Conservation (phyloP, 768 basidiomycete species). For the Russula abietina region DNA sequence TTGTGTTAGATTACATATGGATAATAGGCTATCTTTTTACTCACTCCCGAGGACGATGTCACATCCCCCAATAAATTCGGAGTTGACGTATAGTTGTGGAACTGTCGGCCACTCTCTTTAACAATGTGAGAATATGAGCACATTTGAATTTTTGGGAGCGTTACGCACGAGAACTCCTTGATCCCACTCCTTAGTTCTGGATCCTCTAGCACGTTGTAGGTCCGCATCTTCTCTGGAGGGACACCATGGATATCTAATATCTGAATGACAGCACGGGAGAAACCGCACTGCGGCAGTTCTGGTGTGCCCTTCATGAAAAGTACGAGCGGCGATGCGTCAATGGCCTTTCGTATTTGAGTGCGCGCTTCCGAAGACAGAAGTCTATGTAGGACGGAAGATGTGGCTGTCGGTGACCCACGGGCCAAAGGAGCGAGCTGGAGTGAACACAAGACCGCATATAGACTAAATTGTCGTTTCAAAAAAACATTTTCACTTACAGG, state of each 20-base stretch:
- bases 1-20: neutral
- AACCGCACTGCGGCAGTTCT: slow-evolving; percentile 82
- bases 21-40: slow-evolving; percentile 33
- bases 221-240: slow-evolving; percentile 70
- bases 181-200: slow-evolving; percentile 75
- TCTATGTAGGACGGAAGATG: slow-evolving; percentile 35
- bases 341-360: slow-evolving; percentile 62
- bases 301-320: slow-evolving; percentile 99
- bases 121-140: slow-evolving; percentile 3
- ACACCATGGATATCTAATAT: slow-evolving; percentile 83
- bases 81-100: slow-evolving; percentile 90
- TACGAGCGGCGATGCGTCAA: slow-evolving; percentile 73
- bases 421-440: slow-evolving; percentile 16
- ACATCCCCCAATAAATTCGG: slow-evolving; percentile 95
- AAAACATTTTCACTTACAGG: neutral
- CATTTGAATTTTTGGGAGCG: neutral
- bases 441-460: neutral
- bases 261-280: slow-evolving; percentile 91
- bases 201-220: slow-evolving; percentile 88
- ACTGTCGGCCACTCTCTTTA: slow-evolving; percentile 95
- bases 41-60: slow-evolving; percentile 88
- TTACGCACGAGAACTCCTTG: slow-evolving; percentile 92
- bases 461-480: neutral
- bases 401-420: slow-evolving; percentile 21
- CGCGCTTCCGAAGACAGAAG: slow-evolving; percentile 60